Percentiles rank a stretch among this genome's conserved stretches.
These are phyloP conservation scores for Pyrus hybrid DNA, from an alignment of 331 rosid genomes.

Conservation along the genomic window DNA sequence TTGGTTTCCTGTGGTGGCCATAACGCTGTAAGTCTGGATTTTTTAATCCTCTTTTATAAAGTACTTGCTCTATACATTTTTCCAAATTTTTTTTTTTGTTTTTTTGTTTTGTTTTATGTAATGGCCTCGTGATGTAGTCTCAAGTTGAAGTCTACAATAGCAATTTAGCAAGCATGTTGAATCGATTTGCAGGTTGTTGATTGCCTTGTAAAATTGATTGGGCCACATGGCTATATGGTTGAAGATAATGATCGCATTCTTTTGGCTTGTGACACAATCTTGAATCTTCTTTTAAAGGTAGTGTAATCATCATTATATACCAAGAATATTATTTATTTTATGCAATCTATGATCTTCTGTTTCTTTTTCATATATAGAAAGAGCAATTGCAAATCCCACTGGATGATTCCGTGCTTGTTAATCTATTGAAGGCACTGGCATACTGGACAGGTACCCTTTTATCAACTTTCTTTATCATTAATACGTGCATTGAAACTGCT, in stretches of 20 bases:
- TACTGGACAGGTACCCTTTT: constrained; percentile 61
- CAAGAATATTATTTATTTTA: background rate
- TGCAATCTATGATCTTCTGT: constrained; percentile 11
- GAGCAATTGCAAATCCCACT: constrained; percentile 34
- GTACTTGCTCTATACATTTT: background rate
- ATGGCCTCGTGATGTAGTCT: background rate
- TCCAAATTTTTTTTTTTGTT: too few species aligned
- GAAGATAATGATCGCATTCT: constrained; percentile 53
- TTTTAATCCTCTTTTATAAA: background rate
- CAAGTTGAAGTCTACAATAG: background rate
- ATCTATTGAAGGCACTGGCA: constrained; percentile 52
- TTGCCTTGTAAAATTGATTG: constrained; percentile 60
- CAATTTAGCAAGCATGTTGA: constrained; percentile 16
- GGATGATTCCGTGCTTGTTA: constrained; percentile 38
- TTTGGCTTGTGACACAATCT: constrained; percentile 80
- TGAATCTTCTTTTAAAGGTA: constrained; percentile 85
- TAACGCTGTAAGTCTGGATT: constrained; percentile 51
- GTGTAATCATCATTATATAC: constrained; percentile 1
- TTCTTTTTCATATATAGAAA: constrained; percentile 30
- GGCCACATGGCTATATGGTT: constrained; percentile 23
- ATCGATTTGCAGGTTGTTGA: constrained; percentile 57
- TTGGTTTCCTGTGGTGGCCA: constrained; percentile 63
- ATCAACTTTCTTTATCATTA: background rate
- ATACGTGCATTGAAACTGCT: background rate
- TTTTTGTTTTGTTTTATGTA: background rate